Evolutionary conservation across 306 rosid genomes (phyloP).

Genomic region (Ammopiptanthus mongolicus): DNA sequence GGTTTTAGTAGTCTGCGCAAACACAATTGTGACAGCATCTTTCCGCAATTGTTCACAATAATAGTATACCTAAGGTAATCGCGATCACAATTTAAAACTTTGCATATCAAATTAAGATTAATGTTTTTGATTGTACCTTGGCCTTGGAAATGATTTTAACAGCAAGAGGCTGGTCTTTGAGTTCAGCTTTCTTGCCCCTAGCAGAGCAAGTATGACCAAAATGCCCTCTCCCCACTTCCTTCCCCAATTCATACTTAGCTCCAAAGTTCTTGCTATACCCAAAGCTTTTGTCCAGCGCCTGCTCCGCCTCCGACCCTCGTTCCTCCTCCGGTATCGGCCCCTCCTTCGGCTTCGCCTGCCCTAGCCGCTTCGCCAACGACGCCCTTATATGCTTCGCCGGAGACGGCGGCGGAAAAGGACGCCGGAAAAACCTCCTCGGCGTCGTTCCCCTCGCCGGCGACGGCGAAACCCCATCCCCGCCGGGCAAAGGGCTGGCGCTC

Average conservation of each 20-base stretch:
- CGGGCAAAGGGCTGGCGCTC: conserved; percentile 63
- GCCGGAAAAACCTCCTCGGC: conserved; percentile 77
- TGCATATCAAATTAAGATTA: background rate
- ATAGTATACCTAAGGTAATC: too few species aligned
- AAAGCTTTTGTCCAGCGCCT: conserved; percentile 76
- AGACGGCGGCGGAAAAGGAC: conserved; percentile 88
- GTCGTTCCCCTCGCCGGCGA: conserved; percentile 91
- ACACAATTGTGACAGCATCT: too few species aligned
- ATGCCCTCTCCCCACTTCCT: conserved; percentile 91
- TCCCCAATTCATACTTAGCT: conserved; percentile 82
- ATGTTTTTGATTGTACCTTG: conserved; percentile 47
- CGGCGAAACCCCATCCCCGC: conserved; percentile 64
- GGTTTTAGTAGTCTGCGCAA: too few species aligned
- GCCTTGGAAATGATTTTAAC: conserved; percentile 90
- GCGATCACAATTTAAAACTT: too few species aligned
- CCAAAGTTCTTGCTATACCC: conserved; percentile 82
- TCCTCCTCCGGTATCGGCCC: conserved; percentile 95
- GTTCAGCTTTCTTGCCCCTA: conserved; percentile 76
- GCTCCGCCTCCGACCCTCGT: conserved; percentile 59
- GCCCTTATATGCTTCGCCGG: conserved; percentile 96
- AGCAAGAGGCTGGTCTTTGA: conserved; percentile 66
- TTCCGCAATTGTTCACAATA: too few species aligned
- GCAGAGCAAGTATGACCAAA: conserved; percentile 96
- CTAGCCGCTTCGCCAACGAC: conserved; percentile 76
- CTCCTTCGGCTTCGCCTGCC: conserved; percentile 65